Conservation (phyloP, 2,329 filamentous ascomycete species). For the Botrytis porri region DNA sequence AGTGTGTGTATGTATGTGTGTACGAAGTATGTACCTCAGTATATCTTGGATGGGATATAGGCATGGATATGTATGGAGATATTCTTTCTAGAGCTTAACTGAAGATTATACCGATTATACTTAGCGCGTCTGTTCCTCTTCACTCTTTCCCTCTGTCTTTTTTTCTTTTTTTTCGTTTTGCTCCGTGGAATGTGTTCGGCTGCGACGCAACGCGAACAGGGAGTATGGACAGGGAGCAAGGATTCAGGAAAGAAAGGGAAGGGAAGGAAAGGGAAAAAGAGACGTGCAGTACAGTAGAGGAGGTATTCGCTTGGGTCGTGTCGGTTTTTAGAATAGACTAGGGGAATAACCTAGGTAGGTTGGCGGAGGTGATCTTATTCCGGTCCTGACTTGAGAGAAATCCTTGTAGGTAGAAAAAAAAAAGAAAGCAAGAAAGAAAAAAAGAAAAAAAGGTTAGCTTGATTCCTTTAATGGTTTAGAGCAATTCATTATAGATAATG, state of each 20-base stretch:
- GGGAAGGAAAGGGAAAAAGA: not conserved
- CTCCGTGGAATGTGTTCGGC: slow-evolving; percentile 10
- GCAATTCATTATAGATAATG: not conserved
- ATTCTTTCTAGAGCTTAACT: not conserved
- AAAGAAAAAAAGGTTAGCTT: not conserved
- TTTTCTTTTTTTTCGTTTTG: not conserved
- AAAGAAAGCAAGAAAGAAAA: not conserved
- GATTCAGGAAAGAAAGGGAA: not conserved
- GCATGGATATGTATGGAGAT: not conserved
- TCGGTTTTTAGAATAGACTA: slow-evolving; percentile 11
- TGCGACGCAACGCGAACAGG: slow-evolving; percentile 1
- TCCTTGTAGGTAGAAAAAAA: not conserved
- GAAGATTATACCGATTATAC: slow-evolving; percentile 1
- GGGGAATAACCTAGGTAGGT: slow-evolving; percentile 4
- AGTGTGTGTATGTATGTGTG: not conserved
- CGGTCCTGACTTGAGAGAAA: not conserved
- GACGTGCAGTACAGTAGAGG: not conserved
- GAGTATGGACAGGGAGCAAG: not conserved
- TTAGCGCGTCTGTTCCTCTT: slow-evolving; percentile 10
- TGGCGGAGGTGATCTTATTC: slow-evolving; percentile 13
- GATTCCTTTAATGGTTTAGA: not conserved
- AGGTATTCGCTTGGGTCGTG: slow-evolving; percentile 5
- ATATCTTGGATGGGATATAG: not conserved
- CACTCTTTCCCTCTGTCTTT: not conserved
- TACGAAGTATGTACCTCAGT: not conserved